Evolutionary conservation across 2,329 filamentous ascomycete genomes (phyloP), one percentile per base, ranked within the genome.

Genomic region (Cladosporium sp.): DNA sequence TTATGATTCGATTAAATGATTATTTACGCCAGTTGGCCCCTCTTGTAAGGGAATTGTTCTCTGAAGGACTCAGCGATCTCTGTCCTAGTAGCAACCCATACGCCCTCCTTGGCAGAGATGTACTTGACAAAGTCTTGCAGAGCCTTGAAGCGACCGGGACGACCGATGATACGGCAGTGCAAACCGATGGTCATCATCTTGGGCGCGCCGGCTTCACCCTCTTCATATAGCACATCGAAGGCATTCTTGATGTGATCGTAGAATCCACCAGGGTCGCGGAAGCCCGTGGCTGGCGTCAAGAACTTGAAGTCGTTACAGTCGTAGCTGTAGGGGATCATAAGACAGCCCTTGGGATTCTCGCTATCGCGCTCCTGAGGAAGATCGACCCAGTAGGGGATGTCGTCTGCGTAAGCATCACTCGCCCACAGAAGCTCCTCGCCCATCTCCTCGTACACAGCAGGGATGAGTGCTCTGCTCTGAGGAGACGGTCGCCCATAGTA

Each of bases 131-230:
- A 81, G 55, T 80, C 75, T 64, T 76, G 72, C 40, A 84, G 63
- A 1, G 80, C 81, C 45, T 72, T 74, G 59, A 79, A 79, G 1
- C 81, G 71, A 3, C 78, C 81, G 0, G 80, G 80, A 34, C 78
- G 75, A 1, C 80, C 81, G 35, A 79, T 76, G 55, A 80, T 79
- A 6, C 80, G 74, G 60, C 78, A 81, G 64, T 83, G 80, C 24
- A 83, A 65, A 1, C 77, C 79, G 22, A 83, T 75, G 0, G 80
- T 83, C 80, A 83, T 83, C 80, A 82, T 82, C 69, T 80, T 81
- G 4, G 78, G 78, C 61, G 67, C 67, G 1, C 79, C 79, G 10
- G 72, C 72, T 52, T 73, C 66, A 0, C 79, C 80, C 60, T 82
- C 80, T 28, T 78, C 78, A 58, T 82, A 81, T 32, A 83, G 64